phyloP scores from a whole-genome alignment of 768 basidiomycete species.

The Sporobolomyces phaffii region DNA sequence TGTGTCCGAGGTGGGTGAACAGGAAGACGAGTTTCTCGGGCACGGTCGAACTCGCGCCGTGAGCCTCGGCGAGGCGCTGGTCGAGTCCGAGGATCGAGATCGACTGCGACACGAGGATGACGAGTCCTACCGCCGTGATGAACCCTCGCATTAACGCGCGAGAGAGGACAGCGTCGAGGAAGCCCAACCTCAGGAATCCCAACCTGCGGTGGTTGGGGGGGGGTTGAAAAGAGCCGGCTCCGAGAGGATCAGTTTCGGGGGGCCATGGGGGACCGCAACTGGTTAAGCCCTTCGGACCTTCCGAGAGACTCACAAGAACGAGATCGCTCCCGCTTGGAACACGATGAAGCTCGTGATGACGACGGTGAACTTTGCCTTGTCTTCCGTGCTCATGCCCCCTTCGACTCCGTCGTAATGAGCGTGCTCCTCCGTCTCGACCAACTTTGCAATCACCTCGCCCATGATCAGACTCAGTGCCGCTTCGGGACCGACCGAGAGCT shows the following conservation, averaged over 20 bases:
- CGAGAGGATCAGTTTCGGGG: fast-evolving
- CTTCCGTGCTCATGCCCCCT: neutral
- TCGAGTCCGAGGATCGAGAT: conserved; percentile 39
- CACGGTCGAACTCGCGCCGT: conserved; percentile 54
- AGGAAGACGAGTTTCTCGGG: conserved; percentile 74
- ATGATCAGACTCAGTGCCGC: conserved; percentile 40
- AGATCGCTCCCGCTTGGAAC: conserved; percentile 27
- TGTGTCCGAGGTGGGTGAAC: conserved; percentile 51
- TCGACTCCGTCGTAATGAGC: conserved; percentile 15
- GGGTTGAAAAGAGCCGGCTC: too few relatives aligned
- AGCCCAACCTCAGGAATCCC: conserved; percentile 42
- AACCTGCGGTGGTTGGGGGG: too few relatives aligned
- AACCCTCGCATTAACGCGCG: conserved; percentile 43
- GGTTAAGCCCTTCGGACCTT: too few relatives aligned
- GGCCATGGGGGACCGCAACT: too few relatives aligned
- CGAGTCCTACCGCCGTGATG: conserved; percentile 41
- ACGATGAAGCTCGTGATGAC: conserved; percentile 21
- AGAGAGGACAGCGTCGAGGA: conserved; percentile 42
- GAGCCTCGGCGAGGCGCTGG: neutral
- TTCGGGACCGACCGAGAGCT: conserved; percentile 42
- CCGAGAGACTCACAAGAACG: conserved; percentile 36
- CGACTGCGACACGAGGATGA: conserved; percentile 39
- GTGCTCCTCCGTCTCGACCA: conserved; percentile 32
- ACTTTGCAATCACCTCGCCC: conserved; percentile 26
- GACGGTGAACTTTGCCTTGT: conserved; percentile 10